Evolutionary conservation across 2,329 filamentous ascomycete species (phyloP), one percentile per base, ranked within the genome.

Genomic region (Neoscytalidium dimidiatum): DNA sequence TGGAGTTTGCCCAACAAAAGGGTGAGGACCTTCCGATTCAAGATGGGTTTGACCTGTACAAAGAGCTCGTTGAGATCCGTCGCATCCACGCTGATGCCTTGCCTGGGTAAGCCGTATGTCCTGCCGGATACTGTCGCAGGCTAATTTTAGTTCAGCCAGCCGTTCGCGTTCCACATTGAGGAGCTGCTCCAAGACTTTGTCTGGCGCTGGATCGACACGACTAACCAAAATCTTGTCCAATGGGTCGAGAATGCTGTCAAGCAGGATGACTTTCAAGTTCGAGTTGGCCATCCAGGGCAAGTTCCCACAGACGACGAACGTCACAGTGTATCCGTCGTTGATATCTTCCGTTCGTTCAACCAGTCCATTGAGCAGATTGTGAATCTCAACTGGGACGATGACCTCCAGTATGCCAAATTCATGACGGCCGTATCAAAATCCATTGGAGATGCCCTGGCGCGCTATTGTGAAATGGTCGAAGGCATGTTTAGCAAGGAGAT

Each of bases 21-120:
- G 88, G 86, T 14, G 84, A 88, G 64, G 92, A 97, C 70, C 88
- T 98, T 56, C 89, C 91, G 43, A 86, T 98, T 28, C 87, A 97
- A 72, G 95, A 99, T 75, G 95, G 94, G 0, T 98, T 99, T 75
- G 92, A 96, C 70, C 81, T 99, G 19, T 99, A 99, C 80, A 90
- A 88, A 72, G 92, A 96, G 72, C 82, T 99, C 64, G 89, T 94
- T 21, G 90, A 91, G 69, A 92, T 97, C 67, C 90, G 95, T 31
- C 84, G 86, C 35, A 92, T 96, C 28, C 94, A 97, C 75, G 84
- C 85, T 7, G 86, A 91, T 67, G 89, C 88, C 23, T 83, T 97
- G 19, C 92, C 92, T 0, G 84, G 83, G 69, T 82, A 77, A 70
- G 79, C 68, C 64, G 28, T 52, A 9, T 26, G 6, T 17, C 9